These are phyloP conservation scores for Cyclotella baltica DNA, from an alignment of 108 stramenopile genomes.

Conservation along the genomic window DNA sequence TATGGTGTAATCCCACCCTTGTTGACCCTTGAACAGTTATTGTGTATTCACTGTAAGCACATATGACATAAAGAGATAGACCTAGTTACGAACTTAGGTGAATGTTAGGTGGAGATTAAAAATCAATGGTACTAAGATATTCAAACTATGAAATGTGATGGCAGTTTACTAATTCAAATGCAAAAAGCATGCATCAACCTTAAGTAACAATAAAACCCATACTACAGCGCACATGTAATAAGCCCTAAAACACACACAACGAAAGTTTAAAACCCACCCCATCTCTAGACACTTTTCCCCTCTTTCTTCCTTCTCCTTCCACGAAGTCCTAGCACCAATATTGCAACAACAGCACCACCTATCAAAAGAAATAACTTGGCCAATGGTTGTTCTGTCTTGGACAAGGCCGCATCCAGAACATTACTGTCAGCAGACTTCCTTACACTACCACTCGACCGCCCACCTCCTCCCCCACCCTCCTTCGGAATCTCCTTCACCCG, in stretches of 20 bases:
- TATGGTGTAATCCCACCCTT: too few species aligned
- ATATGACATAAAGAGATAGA: too few species aligned
- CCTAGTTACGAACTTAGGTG: too few species aligned
- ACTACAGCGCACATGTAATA: background rate
- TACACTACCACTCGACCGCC: slow-evolving; percentile 2
- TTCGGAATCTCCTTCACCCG: slow-evolving; percentile 13
- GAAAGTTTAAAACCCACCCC: background rate
- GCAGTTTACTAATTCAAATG: too few species aligned
- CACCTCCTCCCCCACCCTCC: background rate
- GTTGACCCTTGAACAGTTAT: too few species aligned
- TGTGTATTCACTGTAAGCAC: too few species aligned
- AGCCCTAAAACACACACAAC: background rate
- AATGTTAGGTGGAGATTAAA: too few species aligned
- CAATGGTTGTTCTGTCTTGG: background rate
- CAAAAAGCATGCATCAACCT: too few species aligned
- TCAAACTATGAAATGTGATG: too few species aligned
- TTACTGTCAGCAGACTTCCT: background rate
- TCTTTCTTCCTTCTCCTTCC: slow-evolving; percentile 2
- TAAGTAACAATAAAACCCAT: background rate
- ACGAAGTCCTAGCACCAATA: background rate
- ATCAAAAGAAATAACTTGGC: background rate
- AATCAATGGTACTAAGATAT: too few species aligned
- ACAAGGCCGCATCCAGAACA: background rate
- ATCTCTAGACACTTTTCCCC: background rate
- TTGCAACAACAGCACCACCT: background rate